Percentiles rank a stretch among this genome's conserved stretches.
Conservation (phyloP, 1,284 basidiomycete genomes). For the Boletus smithii region DNA sequence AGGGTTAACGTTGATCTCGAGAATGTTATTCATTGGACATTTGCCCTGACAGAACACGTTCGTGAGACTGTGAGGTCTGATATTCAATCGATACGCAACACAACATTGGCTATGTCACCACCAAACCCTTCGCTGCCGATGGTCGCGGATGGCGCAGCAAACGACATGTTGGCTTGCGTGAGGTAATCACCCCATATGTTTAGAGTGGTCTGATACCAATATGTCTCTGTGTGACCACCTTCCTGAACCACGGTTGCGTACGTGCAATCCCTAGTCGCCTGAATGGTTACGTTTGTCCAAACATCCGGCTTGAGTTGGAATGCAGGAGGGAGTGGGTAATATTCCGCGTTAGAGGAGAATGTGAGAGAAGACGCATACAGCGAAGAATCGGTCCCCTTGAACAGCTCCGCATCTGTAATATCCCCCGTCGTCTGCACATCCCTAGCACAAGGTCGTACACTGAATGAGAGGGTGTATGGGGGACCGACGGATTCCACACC, state of each 20-base stretch:
- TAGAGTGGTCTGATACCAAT: slow-evolving; percentile 37
- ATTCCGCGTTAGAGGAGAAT: slow-evolving; percentile 38
- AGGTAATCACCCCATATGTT: slow-evolving; percentile 42
- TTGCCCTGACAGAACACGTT: too few species aligned
- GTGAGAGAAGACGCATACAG: slow-evolving; percentile 40
- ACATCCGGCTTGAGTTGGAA: slow-evolving; percentile 31
- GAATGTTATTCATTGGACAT: too few species aligned
- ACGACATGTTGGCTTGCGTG: slow-evolving; percentile 43
- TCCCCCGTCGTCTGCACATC: slow-evolving; percentile 15
- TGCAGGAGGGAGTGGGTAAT: slow-evolving; percentile 35
- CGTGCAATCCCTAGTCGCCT: slow-evolving; percentile 38
- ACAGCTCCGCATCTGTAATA: slow-evolving; percentile 22
- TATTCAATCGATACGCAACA: slow-evolving; percentile 23
- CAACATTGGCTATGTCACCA: slow-evolving; percentile 31
- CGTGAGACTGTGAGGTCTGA: too few species aligned
- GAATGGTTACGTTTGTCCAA: slow-evolving; percentile 38
- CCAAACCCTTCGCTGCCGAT: slow-evolving; percentile 36
- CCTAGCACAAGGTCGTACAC: slow-evolving; percentile 20
- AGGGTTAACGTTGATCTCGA: too few species aligned
- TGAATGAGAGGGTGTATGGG: slow-evolving; percentile 43
- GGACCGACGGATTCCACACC: slow-evolving; percentile 41
- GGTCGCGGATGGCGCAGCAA: slow-evolving; percentile 40
- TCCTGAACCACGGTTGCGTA: slow-evolving; percentile 30
- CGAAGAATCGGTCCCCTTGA: slow-evolving; percentile 38
- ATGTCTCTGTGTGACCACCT: slow-evolving; percentile 18